Conservation (phyloP, 371 early-diverging fungal genomes). For the Rhizomucor pusillus region DNA sequence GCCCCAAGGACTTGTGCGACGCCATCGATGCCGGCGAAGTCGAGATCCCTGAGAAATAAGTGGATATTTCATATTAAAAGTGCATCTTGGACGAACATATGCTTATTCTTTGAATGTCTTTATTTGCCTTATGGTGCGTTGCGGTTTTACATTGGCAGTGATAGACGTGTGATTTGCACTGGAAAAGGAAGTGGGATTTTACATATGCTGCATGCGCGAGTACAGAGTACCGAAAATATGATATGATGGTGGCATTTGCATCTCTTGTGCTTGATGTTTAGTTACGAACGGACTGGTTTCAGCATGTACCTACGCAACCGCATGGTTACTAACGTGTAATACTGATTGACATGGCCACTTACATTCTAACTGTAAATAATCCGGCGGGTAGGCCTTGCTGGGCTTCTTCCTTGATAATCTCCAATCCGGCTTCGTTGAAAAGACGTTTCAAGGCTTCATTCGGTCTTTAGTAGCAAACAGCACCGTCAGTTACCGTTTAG, state of each 20-base stretch:
- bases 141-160: too few species aligned
- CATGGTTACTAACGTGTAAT: not conserved
- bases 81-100: not conserved
- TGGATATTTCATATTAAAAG: constrained; percentile 1
- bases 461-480: constrained; percentile 38
- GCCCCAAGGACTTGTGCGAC: constrained; percentile 44
- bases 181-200: too few species aligned
- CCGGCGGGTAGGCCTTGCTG: constrained; percentile 84
- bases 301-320: constrained; percentile 17
- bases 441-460: constrained; percentile 63
- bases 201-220: too few species aligned
- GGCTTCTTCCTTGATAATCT: constrained; percentile 63
- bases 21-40: constrained; percentile 76
- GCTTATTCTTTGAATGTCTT: too few species aligned
- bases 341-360: constrained; percentile 23
- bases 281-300: constrained; percentile 3
- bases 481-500: not conserved
- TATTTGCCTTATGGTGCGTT: too few species aligned
- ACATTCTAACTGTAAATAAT: constrained; percentile 87
- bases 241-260: not conserved
- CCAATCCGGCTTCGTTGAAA: constrained; percentile 71
- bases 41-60: constrained; percentile 62
- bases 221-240: too few species aligned
- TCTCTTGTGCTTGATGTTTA: not conserved
- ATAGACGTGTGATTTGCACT: too few species aligned